phyloP scores from a whole-genome alignment of 306 rosid species.

The Pterocarpus macrocarpus region DNA sequence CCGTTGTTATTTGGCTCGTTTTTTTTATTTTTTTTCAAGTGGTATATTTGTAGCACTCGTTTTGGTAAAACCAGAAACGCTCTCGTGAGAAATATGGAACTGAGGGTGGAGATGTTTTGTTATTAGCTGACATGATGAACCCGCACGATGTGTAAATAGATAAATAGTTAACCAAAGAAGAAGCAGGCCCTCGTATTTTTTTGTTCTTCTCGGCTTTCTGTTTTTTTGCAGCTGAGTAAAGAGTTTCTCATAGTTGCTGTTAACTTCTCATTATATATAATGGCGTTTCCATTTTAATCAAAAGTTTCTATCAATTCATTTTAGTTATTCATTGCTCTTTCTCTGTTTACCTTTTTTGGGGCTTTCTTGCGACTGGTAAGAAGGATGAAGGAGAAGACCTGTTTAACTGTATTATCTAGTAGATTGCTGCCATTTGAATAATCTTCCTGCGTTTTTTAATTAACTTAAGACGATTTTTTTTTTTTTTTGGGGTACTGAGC shows the following conservation, averaged over 20 bases:
- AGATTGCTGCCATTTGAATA: too few species aligned
- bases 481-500: neutral
- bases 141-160: conserved; percentile 45
- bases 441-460: too few species aligned
- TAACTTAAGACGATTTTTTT: too few species aligned
- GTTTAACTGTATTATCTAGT: too few species aligned
- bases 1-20: neutral
- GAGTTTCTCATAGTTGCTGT: conserved; percentile 7
- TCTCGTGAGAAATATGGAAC: neutral
- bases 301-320: neutral
- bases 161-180: conserved; percentile 24
- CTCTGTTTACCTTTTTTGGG: neutral
- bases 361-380: too few species aligned
- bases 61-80: neutral
- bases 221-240: conserved; percentile 5
- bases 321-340: neutral
- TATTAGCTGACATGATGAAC: conserved; percentile 23
- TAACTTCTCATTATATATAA: conserved; percentile 2
- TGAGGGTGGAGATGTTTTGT: neutral
- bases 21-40: too few species aligned
- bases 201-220: neutral
- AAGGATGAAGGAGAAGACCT: too few species aligned
- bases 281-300: neutral
- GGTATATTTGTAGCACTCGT: neutral
- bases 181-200: neutral